These are phyloP conservation scores for Fusarium chaquense DNA, from an alignment of 2,329 filamentous ascomycete genomes.

Conservation along the genomic window DNA sequence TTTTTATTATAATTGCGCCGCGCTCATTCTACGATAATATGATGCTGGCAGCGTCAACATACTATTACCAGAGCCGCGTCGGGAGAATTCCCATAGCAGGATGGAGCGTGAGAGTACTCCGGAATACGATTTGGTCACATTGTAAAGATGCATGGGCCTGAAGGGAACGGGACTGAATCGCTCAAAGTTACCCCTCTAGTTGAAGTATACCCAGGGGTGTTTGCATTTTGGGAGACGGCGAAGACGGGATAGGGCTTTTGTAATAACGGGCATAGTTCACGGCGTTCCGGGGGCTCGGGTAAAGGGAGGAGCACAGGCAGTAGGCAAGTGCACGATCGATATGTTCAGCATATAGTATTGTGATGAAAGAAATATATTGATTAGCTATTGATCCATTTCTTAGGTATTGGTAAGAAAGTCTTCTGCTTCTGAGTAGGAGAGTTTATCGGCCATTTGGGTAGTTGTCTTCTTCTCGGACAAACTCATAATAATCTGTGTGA, in stretches of 20 bases:
- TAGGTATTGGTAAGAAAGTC: not conserved
- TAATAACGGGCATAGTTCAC: slow-evolving; percentile 42
- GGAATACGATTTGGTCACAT: slow-evolving; percentile 18
- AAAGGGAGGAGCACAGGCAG: slow-evolving; percentile 45
- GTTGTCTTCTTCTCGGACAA: not conserved
- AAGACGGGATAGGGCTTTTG: slow-evolving; percentile 34
- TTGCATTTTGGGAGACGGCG: slow-evolving; percentile 42
- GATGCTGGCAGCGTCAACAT: slow-evolving; percentile 27
- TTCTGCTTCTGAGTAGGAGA: not conserved
- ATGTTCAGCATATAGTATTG: slow-evolving; percentile 19
- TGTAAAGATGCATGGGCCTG: slow-evolving; percentile 8
- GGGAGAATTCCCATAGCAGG: slow-evolving; percentile 35
- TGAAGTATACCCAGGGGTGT: slow-evolving; percentile 46
- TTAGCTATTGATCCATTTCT: not conserved
- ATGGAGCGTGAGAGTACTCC: slow-evolving; percentile 22
- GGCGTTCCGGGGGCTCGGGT: slow-evolving; percentile 43
- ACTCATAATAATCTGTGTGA: not conserved
- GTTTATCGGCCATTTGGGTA: too few species aligned
- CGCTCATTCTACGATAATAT: slow-evolving; percentile 21
- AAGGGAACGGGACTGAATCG: slow-evolving; percentile 7
- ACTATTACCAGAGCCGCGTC: slow-evolving; percentile 34
- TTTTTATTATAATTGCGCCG: slow-evolving; percentile 25
- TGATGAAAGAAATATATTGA: slow-evolving; percentile 37
- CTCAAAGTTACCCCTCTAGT: slow-evolving; percentile 25
- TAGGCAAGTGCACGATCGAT: slow-evolving; percentile 46